Conservation (phyloP, 768 basidiomycete genomes). For the Suillus plorans region DNA sequence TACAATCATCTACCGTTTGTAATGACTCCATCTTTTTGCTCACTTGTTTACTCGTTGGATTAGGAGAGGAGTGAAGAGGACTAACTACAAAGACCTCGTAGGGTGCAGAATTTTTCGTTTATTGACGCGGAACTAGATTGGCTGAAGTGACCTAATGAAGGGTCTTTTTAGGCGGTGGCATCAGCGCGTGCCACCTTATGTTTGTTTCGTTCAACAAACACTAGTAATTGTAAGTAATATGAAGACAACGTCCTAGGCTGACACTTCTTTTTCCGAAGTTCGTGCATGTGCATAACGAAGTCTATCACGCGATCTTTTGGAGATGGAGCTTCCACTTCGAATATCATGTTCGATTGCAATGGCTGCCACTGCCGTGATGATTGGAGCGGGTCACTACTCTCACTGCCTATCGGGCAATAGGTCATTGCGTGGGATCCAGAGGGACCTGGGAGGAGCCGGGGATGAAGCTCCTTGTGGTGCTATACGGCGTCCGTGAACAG, state of each 20-base stretch:
- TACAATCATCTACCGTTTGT: conserved; percentile 42
- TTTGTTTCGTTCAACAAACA: neutral
- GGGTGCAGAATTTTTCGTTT: conserved; percentile 2
- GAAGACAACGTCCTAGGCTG: neutral
- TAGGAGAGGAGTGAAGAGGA: neutral
- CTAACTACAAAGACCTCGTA: neutral
- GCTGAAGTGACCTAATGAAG: conserved; percentile 17
- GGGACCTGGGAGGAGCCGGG: neutral
- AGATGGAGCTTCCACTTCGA: neutral
- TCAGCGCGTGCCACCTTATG: neutral
- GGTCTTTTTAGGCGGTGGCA: conserved; percentile 10
- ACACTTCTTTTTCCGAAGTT: neutral
- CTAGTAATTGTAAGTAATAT: neutral
- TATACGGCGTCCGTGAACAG: neutral
- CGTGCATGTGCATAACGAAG: neutral
- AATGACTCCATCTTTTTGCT: conserved; percentile 42
- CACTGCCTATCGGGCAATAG: neutral
- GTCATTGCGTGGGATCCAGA: neutral
- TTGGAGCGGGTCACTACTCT: neutral
- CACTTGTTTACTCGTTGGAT: conserved; percentile 3
- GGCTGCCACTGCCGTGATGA: neutral
- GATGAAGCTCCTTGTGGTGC: neutral
- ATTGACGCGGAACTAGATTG: conserved; percentile 5
- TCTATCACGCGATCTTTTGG: neutral
- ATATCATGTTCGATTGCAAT: neutral